phyloP scores from a whole-genome alignment of 768 basidiomycete genomes.

The Lactarius pseudohatsudake region DNA sequence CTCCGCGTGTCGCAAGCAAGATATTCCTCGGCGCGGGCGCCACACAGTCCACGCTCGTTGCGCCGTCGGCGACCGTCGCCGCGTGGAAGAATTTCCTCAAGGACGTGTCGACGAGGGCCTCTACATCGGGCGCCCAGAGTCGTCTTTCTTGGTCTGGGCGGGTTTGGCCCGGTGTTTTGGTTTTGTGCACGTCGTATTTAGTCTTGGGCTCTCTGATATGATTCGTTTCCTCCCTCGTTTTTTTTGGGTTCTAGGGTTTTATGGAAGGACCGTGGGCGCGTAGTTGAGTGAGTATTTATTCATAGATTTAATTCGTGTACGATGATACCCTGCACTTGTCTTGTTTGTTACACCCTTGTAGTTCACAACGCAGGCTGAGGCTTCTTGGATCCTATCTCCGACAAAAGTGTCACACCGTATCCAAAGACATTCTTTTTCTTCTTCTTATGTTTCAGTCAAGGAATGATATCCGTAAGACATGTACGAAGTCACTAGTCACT shows the following conservation, averaged over 20 bases:
- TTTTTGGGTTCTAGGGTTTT: background rate
- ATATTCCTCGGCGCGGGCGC: constrained; percentile 52
- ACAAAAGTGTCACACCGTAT: background rate
- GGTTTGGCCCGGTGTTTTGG: constrained; percentile 1
- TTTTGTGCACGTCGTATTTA: constrained; percentile 1
- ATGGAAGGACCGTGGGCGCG: background rate
- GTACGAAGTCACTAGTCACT: constrained; percentile 21
- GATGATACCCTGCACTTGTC: background rate
- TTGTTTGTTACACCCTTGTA: background rate
- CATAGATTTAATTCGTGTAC: constrained; percentile 1
- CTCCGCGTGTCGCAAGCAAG: constrained; percentile 54
- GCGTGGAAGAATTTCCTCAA: constrained; percentile 37
- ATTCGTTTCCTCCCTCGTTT: background rate
- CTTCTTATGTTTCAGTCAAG: background rate
- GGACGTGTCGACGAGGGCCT: constrained; percentile 14
- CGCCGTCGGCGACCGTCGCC: constrained; percentile 36
- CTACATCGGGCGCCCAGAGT: constrained; percentile 6
- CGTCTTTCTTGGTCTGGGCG: background rate
- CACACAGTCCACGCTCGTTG: constrained; percentile 32
- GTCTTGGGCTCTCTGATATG: constrained; percentile 2
- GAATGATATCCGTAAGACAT: constrained; percentile 19
- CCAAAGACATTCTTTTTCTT: background rate
- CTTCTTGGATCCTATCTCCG: background rate
- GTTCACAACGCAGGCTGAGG: too few relatives aligned
- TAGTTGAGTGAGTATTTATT: background rate